Evolutionary conservation across 768 basidiomycete species (phyloP), one percentile per base, ranked within the genome.

Genomic region (Russula olivacea): DNA sequence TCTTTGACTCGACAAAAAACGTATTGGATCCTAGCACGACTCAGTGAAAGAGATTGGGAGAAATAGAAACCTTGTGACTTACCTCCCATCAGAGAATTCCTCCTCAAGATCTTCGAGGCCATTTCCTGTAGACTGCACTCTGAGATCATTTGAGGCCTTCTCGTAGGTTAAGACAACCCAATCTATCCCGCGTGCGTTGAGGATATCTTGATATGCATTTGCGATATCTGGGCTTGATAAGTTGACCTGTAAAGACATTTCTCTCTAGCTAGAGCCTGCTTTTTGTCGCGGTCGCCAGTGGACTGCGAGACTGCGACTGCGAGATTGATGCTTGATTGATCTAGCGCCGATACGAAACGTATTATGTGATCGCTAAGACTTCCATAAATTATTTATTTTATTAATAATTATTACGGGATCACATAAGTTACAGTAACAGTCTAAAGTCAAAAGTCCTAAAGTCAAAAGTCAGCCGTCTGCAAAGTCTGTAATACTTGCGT

Each of bases 21-120:
- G 71, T 95, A 98, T 74, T 97, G 95, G 40, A 98, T 93, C 70
- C 95, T 96, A 68, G 6, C 17, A 47, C 10, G 15, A 56, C 28
- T 54, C 58, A 2, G 57, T 54, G 14, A 64, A 19, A 68, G 61
- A n/a, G 66, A 62, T 51, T 23, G 19, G 25, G n/a, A 43, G 15
- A 30, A 49, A 28, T 55, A 41, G 49, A 34, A 48, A 47, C 56
- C 59, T 43, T 12, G n/a, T 72, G 38, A 40, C 38, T 86, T 49
- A 91, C 92, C 89, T 81, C 62, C 93, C 95, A 73, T 98, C 94
- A 47, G 87, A 91, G 75, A 98, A 98, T 76, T 96, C 94, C 69
- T 98, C 95, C 71, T 91, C 84, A 2, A 98, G 77, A 69, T 93
- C 93, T 67, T 95, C 89, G 12, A 98, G 79, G 1, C 93, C 90